Percentiles rank a stretch among this genome's conserved stretches.
phyloP scores from a whole-genome alignment of 768 basidiomycete species.

The Termitomyces sp. region DNA sequence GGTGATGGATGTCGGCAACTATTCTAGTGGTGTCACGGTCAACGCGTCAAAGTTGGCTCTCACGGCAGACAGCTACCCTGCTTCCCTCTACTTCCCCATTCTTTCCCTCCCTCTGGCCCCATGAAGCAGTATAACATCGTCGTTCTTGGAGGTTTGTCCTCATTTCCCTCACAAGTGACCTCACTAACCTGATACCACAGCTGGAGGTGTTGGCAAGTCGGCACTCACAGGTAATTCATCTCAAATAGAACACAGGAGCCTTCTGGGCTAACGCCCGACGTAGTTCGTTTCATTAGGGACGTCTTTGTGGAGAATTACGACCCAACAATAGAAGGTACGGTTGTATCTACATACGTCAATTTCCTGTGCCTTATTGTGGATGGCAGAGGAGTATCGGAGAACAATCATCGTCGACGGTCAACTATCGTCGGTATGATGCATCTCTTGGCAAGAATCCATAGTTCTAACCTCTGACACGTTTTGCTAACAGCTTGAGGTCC shows the following conservation, averaged over 20 bases:
- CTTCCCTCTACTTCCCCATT: conserved; percentile 8
- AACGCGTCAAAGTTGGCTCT: conserved; percentile 13
- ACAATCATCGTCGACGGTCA: conserved; percentile 65
- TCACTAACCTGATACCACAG: conserved; percentile 32
- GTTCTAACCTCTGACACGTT: conserved; percentile 1
- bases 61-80: conserved; percentile 13
- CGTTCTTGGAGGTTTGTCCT: conserved; percentile 68
- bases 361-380: conserved; percentile 6
- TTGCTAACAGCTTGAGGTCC: conserved; percentile 60
- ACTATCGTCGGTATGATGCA: conserved; percentile 48
- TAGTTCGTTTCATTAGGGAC: conserved; percentile 71
- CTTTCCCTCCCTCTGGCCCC: neutral
- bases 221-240: conserved; percentile 57
- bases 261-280: neutral
- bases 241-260: neutral
- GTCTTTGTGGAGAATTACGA: conserved; percentile 76
- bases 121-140: conserved; percentile 78
- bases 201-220: conserved; percentile 88
- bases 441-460: neutral
- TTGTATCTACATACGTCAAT: neutral
- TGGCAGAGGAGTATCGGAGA: conserved; percentile 68
- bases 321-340: conserved; percentile 78
- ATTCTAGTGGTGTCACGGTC: conserved; percentile 10
- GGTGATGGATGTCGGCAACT: conserved; percentile 7
- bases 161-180: neutral